Evolutionary conservation across 2,329 filamentous ascomycete species (phyloP), one percentile per base, ranked within the genome.

Genomic region (Aspergillus neotritici): DNA sequence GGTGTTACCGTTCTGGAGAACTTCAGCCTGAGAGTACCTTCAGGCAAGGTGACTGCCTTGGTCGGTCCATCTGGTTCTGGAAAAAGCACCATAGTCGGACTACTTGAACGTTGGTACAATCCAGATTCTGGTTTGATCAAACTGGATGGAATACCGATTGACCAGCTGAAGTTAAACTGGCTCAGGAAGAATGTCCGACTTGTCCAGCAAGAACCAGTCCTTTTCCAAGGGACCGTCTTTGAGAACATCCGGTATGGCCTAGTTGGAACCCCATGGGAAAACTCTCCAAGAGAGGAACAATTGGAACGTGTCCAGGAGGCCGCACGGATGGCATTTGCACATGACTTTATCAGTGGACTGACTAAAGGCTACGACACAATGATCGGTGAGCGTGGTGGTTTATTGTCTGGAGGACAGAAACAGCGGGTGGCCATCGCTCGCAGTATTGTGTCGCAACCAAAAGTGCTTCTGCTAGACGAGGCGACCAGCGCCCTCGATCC

Each of bases 401-500:
- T 91, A 38, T 72, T 95, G 5, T 89, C 84, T 37, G 89, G 89
- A 60, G 89, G 89, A 12, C 89, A 95, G 67, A 91, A 93, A 63
- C 89, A 94, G 66, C 84, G 89, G 50, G 87, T 94, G 54, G 86
- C 87, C 8, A 93, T 94, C 61, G 86, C 87, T 4, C 75, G 86
- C 50, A 86, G 86, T 29, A 77, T 93, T 40, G 82, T 94, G 14
- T 86, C 82, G 2, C 80, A 93, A 51, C 87, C 87, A 0, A 87
- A 85, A 68, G 75, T 95, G 58, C 76, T 95, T 1, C 77, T 96
- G 1, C 80, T 96, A 3, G 90, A 96, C 52, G 90, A 96, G 65
- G 89, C 90, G 1, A 96, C 90, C 0, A 88, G 83, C 33, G 87
- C 87, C 4, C 75, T 96, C 0, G 90, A 96, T 59, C 90, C 87